Evolutionary conservation across 305 asterid genomes (phyloP), one percentile per base, ranked within the genome.

Genomic region (Fraxinus sp.): DNA sequence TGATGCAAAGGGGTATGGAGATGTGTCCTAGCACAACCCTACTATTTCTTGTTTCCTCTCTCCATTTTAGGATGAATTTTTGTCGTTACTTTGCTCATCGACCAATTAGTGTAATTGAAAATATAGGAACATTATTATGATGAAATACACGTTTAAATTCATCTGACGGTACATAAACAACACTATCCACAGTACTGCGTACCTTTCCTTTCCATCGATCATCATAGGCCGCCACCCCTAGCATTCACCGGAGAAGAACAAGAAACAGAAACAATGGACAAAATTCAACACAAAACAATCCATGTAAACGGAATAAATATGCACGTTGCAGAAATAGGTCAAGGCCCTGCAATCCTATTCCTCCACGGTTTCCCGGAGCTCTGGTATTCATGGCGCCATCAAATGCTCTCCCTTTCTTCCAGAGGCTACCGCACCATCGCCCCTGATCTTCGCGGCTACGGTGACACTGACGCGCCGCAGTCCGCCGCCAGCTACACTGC

Each of bases 351-450:
- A 79, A 84, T 94, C 68, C 84, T 94, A 1, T 88, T 93, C 91
- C 91, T 94, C 88, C 98, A 94, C 82, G 97, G 98, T 78, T 94
- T 94, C 89, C 98, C 98, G 5, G 97, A 93, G 84, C 93, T 93
- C 52, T 93, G 98, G 98, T 94, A 94, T 89, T 24, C 98, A 30
- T 92, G 98, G 98, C 97, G 98, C 83, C 95, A 93, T 87, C 98
- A 94, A 89, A 87, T 94, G 93, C 84, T 93, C 1, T 79, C 62
- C 80, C 96, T 94, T 16, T 87, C 98, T 7, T 77, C 92, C 78
- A 84, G 74, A 68, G 98, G 98, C 78, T 93, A 88, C 89, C 92
- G 97, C 13, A 93, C 95, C 3, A 89, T 94, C 68, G 97, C 97
- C 24, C 98, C 98, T n/a, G 98, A 94, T 82, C 97, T 94, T 80